A percentile compares a stretch with the other conserved stretches of the same genome.
Evolutionary conservation across 139 green algal species (phyloP).

Genomic region (Chlamydomonas sp.): DNA sequence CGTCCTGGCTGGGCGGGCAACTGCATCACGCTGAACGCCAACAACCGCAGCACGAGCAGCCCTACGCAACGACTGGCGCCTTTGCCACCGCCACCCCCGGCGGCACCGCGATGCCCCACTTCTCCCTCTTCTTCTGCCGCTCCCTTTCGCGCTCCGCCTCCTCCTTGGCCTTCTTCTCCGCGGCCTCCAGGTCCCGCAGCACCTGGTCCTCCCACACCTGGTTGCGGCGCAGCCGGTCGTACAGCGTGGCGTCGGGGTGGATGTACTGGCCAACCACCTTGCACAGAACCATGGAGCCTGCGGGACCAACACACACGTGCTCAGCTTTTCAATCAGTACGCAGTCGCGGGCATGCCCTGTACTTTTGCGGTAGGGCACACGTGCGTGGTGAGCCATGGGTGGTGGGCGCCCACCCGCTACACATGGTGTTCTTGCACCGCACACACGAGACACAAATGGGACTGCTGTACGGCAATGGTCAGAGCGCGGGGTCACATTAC

Average conservation of each 20-base stretch:
- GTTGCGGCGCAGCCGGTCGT: neutral
- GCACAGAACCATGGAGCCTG: neutral
- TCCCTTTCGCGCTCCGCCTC: neutral
- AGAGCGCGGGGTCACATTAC: too few relatives aligned
- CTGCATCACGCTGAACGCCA: too few relatives aligned
- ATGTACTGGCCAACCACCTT: neutral
- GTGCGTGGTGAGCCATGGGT: too few relatives aligned
- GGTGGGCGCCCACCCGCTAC: too few relatives aligned
- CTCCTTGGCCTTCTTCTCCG: neutral
- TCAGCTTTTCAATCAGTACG: neutral
- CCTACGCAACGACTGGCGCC: too few relatives aligned
- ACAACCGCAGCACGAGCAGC: too few relatives aligned
- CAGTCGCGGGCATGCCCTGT: neutral
- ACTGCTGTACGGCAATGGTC: too few relatives aligned
- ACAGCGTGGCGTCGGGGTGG: neutral
- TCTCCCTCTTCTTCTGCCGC: neutral
- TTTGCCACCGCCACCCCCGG: too few relatives aligned
- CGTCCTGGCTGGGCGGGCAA: too few relatives aligned
- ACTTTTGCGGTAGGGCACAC: too few relatives aligned
- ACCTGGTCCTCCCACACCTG: neutral
- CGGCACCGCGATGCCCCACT: neutral
- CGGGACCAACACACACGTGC: neutral
- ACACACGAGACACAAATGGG: too few relatives aligned
- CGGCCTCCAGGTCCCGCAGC: neutral
- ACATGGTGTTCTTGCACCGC: too few relatives aligned